Evolutionary conservation across 179 eudicot genomes (phyloP), one percentile per base, ranked within the genome.

Genomic region (Vitellaria paradoxa): DNA sequence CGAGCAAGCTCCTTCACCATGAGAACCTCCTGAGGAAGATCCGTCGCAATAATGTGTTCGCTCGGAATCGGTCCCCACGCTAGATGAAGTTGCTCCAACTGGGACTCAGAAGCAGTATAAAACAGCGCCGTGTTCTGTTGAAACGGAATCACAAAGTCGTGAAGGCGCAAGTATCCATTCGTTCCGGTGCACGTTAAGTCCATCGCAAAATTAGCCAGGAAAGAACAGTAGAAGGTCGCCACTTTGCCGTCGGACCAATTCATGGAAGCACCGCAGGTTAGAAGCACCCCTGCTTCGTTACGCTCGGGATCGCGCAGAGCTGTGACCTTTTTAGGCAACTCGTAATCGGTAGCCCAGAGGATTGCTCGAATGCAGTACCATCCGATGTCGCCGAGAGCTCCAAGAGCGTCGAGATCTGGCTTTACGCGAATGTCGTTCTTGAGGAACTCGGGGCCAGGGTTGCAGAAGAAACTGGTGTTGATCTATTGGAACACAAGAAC

Each of bases 1-100:
- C 52, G 4, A 10, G 78, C 67, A 74, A 74, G 74, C 52, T 67
- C 78, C 15, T 20, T 59, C 74, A 74, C 82, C 82, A 79, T 67
- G 14, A 66, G 23, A 67, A 78, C 78, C 49, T 79, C 81, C 46
- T 79, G 81, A n/a, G 81, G 77, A 30, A 73, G 65, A 67, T 55
- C 73, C 0, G 77, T 73, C 42, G 12, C 37, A 20, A 79, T 74
- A 13, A 14, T 37, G 18, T 74, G 66, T 63, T 79, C 67, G 23
- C 62, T 78, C 9, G 81, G 81, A 15, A 53, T 37, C 9, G 77
- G 73, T 24, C 20, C 73, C 5, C 77, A 65, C 24, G 73, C 74
- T 7, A 60, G 14, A 0, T 47, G 12, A 11, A 73, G 49, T 3
- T 73, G 18, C 6, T 10, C 24, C 9, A 57, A 78, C 66, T 52